phyloP scores from a whole-genome alignment of 78 protist species.

The Dictyostelium firmibasis region DNA sequence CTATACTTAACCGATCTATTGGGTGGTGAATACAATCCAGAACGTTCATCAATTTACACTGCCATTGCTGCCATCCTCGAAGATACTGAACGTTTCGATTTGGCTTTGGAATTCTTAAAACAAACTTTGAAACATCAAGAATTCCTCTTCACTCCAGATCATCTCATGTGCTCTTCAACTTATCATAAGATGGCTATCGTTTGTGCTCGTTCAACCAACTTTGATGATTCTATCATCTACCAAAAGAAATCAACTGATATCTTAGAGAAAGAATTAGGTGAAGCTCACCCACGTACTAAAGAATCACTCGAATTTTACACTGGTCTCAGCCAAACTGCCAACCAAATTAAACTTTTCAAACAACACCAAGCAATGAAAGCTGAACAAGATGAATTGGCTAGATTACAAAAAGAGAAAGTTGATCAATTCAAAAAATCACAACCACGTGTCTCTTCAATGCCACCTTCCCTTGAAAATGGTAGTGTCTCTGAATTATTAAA shows the following conservation, averaged over 20 bases:
- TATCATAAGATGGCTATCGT: constrained; percentile 26
- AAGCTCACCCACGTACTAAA: constrained; percentile 49
- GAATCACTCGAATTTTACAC: neutral
- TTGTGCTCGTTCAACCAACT: neutral
- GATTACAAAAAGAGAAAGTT: neutral
- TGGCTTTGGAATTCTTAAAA: constrained; percentile 21
- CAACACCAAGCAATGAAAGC: neutral
- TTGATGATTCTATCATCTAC: neutral
- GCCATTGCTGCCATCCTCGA: constrained; percentile 26
- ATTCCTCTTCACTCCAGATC: constrained; percentile 34
- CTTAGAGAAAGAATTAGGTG: constrained; percentile 25
- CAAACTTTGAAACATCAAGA: constrained; percentile 29
- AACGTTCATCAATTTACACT: constrained; percentile 69
- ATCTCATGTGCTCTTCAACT: neutral
- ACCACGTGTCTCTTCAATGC: neutral
- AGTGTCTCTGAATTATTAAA: constrained; percentile 7
- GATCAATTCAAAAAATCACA: neutral
- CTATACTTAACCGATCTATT: constrained; percentile 49
- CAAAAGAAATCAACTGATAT: constrained; percentile 13
- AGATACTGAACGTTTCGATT: constrained; percentile 22
- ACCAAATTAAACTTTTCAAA: neutral
- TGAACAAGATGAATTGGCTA: neutral
- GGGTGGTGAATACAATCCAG: constrained; percentile 66
- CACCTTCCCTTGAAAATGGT: neutral
- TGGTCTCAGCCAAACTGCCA: neutral